phyloP scores from a whole-genome alignment of 108 stramenopile species.

The Asterionellopsis glacialis region DNA sequence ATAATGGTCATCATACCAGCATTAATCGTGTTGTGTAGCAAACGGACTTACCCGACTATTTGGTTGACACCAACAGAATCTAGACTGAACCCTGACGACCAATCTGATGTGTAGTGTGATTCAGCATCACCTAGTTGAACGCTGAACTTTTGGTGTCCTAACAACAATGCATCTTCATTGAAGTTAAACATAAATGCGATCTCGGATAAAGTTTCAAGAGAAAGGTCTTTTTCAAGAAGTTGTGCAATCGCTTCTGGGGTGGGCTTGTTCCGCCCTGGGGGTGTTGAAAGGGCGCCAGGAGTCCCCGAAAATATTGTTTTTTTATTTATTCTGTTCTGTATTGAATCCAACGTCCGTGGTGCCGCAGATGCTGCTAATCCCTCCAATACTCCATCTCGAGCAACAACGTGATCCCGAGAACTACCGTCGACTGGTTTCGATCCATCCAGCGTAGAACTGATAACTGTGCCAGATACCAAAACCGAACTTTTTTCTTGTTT shows the following conservation, averaged over 20 bases:
- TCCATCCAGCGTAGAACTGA: constrained; percentile 44
- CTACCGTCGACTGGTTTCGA: constrained; percentile 65
- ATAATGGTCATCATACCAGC: neutral
- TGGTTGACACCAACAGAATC: constrained; percentile 97
- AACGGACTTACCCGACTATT: constrained; percentile 54
- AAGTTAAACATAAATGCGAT: constrained; percentile 96
- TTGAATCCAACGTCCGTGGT: neutral
- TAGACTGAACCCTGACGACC: constrained; percentile 85
- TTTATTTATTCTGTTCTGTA: constrained; percentile 9
- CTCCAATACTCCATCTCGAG: constrained; percentile 9
- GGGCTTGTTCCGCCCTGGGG: constrained; percentile 21
- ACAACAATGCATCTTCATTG: constrained; percentile 57
- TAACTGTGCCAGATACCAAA: constrained; percentile 72
- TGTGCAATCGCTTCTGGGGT: constrained; percentile 33
- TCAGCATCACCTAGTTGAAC: constrained; percentile 68
- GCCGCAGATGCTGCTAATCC: neutral
- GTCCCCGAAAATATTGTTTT: constrained; percentile 74
- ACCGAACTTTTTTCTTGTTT: constrained; percentile 70
- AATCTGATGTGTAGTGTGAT: constrained; percentile 61
- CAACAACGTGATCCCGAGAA: constrained; percentile 30
- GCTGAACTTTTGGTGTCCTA: constrained; percentile 67
- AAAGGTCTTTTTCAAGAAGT: constrained; percentile 64
- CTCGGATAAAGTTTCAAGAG: constrained; percentile 55
- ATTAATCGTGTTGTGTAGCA: neutral
- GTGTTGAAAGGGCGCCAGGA: constrained; percentile 59